Percentiles rank a stretch among this genome's conserved stretches.
Conservation (phyloP, 2,329 filamentous ascomycete genomes). For the Cladosporium sp. region DNA sequence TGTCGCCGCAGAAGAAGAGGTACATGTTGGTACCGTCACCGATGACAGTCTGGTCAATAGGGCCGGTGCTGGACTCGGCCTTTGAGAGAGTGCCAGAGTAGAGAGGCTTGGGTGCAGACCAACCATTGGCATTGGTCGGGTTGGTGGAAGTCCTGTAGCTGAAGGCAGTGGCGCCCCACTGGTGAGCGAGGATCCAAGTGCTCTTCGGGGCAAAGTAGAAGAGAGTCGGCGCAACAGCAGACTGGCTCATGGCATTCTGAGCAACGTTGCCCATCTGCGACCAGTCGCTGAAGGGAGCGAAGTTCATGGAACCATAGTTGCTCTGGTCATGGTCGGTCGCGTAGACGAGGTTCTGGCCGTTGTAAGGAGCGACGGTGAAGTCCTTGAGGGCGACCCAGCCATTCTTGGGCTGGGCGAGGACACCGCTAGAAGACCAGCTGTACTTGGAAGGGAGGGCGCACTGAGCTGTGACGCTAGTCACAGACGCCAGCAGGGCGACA, state of each 20-base stretch:
- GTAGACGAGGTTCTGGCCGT: slow-evolving; percentile 60
- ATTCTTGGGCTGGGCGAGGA: slow-evolving; percentile 50
- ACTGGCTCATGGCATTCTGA: slow-evolving; percentile 49
- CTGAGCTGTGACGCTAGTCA: slow-evolving; percentile 7
- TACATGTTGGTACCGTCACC: slow-evolving; percentile 60
- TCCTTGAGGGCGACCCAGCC: slow-evolving; percentile 60
- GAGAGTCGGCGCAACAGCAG: slow-evolving; percentile 56
- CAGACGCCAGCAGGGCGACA: slow-evolving; percentile 3
- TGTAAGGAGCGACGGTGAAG: slow-evolving; percentile 54
- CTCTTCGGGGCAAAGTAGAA: slow-evolving; percentile 61
- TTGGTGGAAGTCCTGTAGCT: slow-evolving; percentile 57
- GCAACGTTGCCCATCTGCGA: slow-evolving; percentile 46
- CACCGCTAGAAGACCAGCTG: slow-evolving; percentile 44
- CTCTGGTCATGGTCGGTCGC: slow-evolving; percentile 44
- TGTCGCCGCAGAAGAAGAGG: slow-evolving; percentile 64
- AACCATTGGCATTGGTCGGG: slow-evolving; percentile 55
- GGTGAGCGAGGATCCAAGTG: slow-evolving; percentile 60
- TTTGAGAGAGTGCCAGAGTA: slow-evolving; percentile 51
- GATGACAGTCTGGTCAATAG: slow-evolving; percentile 62
- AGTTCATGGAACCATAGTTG: slow-evolving; percentile 56
- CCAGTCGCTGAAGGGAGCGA: slow-evolving; percentile 54
- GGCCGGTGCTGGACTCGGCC: slow-evolving; percentile 45
- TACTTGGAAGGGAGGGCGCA: slow-evolving; percentile 55
- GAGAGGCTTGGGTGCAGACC: slow-evolving; percentile 52
- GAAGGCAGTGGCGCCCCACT: slow-evolving; percentile 60